Conservation (phyloP, 345 rosid species). For the Eucalyptus urophylla region DNA sequence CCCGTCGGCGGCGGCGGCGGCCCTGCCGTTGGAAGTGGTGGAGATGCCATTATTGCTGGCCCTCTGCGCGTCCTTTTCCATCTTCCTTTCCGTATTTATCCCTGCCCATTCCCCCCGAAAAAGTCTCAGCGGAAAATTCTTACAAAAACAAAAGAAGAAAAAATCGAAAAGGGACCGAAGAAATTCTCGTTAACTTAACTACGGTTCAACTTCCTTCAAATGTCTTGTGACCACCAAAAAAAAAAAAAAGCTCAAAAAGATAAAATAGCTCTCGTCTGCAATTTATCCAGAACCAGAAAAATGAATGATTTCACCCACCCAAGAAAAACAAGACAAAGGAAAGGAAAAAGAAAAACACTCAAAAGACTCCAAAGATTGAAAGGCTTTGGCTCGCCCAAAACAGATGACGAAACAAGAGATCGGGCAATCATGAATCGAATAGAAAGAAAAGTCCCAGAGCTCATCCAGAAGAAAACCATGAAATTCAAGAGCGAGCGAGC, state of each 20-base stretch:
- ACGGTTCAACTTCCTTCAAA: neutral
- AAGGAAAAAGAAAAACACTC: neutral
- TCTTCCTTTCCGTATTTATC: neutral
- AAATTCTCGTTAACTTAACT: neutral
- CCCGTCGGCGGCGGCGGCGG: slow-evolving; percentile 8
- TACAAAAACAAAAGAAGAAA: neutral
- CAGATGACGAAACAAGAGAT: neutral
- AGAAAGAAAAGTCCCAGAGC: neutral
- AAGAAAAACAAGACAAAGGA: neutral
- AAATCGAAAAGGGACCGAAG: neutral
- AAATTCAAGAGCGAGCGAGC: neutral
- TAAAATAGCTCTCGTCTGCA: neutral
- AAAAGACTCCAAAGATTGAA: neutral
- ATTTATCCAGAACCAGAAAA: neutral
- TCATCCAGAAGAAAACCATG: neutral
- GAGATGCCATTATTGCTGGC: slow-evolving; percentile 1
- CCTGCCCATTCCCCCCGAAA: neutral
- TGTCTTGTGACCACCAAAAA: neutral
- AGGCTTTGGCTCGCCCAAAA: neutral
- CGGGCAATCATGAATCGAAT: neutral
- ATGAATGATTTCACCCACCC: neutral
- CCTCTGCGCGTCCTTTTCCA: slow-evolving; percentile 38
- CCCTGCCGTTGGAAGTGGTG: slow-evolving; percentile 1
- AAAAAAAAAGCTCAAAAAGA: neutral
- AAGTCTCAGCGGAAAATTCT: neutral